Evolutionary conservation across 2,329 filamentous ascomycete genomes (phyloP).

Genomic region (Keithomyces neogunnii): DNA sequence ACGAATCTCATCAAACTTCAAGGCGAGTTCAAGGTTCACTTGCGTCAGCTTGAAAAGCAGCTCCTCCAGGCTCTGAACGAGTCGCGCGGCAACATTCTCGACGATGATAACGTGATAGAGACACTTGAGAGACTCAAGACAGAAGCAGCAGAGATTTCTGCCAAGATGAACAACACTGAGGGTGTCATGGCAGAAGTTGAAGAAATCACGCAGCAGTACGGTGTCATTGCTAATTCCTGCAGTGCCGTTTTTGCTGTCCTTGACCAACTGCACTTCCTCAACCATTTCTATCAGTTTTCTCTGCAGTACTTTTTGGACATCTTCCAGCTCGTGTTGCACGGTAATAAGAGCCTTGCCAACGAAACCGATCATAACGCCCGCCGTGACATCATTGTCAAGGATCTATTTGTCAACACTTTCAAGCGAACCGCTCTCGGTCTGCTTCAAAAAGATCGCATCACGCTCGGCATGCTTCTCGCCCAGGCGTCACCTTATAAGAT

Average conservation of each 20-base stretch:
- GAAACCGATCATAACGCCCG: conserved; percentile 70
- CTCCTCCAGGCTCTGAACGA: conserved; percentile 93
- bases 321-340: conserved; percentile 82
- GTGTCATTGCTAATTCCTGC: conserved; percentile 86
- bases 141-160: conserved; percentile 90
- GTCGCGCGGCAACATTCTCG: conserved; percentile 93
- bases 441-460: conserved; percentile 89
- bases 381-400: conserved; percentile 81
- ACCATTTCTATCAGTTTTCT: conserved; percentile 99
- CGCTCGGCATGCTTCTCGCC: conserved; percentile 86
- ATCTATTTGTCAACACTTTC: conserved; percentile 86
- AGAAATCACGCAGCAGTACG: conserved; percentile 89
- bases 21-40: conserved; percentile 97
- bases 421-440: conserved; percentile 88
- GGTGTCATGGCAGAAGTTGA: conserved; percentile 98
- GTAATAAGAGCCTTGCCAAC: conserved; percentile 63
- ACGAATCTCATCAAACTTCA: conserved; percentile 98
- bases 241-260: conserved; percentile 95
- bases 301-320: conserved; percentile 97
- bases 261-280: conserved; percentile 94
- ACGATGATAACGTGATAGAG: conserved; percentile 97
- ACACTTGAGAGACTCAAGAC: conserved; percentile 97
- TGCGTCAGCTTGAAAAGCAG: conserved; percentile 89
- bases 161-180: conserved; percentile 93
- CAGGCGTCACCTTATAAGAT: conserved; percentile 95